Conservation (phyloP, 1,284 basidiomycete species). For the Ganoderma multipileum region DNA sequence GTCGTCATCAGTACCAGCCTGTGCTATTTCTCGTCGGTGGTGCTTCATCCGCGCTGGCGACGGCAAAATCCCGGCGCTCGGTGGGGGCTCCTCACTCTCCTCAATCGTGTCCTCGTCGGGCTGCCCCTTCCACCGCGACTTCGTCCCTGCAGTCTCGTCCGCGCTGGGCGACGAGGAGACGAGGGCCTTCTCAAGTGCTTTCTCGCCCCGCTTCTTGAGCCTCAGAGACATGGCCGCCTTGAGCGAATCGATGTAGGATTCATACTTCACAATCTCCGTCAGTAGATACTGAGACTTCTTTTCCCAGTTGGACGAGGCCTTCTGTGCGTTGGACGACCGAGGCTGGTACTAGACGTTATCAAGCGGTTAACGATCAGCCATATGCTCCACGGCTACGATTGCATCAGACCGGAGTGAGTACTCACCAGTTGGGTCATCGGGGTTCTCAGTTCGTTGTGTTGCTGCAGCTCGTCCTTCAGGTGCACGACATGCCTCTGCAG, state of each 20-base stretch:
- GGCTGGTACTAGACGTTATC: constrained; percentile 70
- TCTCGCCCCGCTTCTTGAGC: constrained; percentile 86
- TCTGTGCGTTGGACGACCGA: constrained; percentile 75
- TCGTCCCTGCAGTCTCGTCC: constrained; percentile 43
- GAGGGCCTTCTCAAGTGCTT: constrained; percentile 81
- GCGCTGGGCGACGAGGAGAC: constrained; percentile 46
- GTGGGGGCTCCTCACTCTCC: constrained; percentile 58
- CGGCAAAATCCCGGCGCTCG: constrained; percentile 44
- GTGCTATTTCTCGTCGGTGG: constrained; percentile 58
- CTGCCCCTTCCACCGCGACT: constrained; percentile 56
- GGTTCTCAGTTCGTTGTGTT: constrained; percentile 84
- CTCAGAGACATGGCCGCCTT: constrained; percentile 81
- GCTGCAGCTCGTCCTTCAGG: constrained; percentile 81
- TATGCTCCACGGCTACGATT: constrained; percentile 3
- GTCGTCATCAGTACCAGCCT: constrained; percentile 32
- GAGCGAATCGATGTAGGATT: constrained; percentile 93
- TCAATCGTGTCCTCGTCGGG: constrained; percentile 54
- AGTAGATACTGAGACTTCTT: constrained; percentile 89
- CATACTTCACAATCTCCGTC: constrained; percentile 94
- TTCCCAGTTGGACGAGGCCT: constrained; percentile 91
- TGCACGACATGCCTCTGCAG: constrained; percentile 80
- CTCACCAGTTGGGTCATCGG: constrained; percentile 86
- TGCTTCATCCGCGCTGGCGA: constrained; percentile 30
- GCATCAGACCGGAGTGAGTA: constrained; percentile 20
- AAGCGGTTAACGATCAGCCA: constrained; percentile 13